Conservation (phyloP, 176 grass and related monocot genomes). For the Raddia guianensis region DNA sequence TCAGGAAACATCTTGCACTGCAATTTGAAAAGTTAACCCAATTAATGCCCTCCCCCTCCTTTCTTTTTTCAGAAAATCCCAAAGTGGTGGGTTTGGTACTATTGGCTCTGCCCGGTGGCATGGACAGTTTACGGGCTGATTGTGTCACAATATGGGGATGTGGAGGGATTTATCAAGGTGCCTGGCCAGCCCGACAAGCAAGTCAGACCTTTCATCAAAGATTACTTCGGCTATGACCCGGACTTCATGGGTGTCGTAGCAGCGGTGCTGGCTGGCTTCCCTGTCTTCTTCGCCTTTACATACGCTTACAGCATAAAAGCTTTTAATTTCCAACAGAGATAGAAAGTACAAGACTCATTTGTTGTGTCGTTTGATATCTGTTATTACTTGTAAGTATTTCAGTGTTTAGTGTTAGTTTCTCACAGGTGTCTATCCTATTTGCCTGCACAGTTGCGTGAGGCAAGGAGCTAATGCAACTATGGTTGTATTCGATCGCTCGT, state of each 20-base stretch:
- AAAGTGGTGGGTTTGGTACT: slow-evolving; percentile 86
- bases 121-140: slow-evolving; percentile 88
- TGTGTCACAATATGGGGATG: slow-evolving; percentile 76
- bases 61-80: slow-evolving; percentile 69
- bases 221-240: slow-evolving; percentile 61
- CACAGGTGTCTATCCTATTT: slow-evolving; percentile 16
- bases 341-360: slow-evolving; percentile 23
- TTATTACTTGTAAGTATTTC: not conserved
- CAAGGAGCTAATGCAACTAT: not conserved
- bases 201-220: slow-evolving; percentile 54
- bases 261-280: slow-evolving; percentile 59
- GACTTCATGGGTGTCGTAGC: slow-evolving; percentile 75
- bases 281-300: slow-evolving; percentile 69
- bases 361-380: not conserved
- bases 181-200: slow-evolving; percentile 41
- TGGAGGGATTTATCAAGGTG: slow-evolving; percentile 48
- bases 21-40: slow-evolving; percentile 2
- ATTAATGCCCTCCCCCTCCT: not conserved
- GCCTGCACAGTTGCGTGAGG: not conserved
- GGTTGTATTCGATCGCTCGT: no score
- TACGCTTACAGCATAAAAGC: slow-evolving; percentile 73
- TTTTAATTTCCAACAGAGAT: slow-evolving; percentile 82
- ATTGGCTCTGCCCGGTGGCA: slow-evolving; percentile 66
- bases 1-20: slow-evolving; percentile 10
- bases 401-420: not conserved